Evolutionary conservation across 495 filamentous ascomycete genomes (phyloP).

Genomic region (Sabuloglossum arenarium): DNA sequence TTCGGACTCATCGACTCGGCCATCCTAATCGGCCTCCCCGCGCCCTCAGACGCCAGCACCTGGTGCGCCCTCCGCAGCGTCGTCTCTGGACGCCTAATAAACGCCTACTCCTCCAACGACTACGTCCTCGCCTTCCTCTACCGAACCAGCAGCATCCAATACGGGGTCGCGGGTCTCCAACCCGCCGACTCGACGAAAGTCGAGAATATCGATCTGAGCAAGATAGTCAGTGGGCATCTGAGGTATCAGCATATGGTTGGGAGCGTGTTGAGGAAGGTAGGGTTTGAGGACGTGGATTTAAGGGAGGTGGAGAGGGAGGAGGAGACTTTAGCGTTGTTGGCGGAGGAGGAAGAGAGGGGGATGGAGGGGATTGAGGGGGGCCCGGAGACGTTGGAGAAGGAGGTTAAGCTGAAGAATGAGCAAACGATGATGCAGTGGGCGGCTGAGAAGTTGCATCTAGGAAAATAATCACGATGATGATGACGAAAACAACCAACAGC

Average conservation of each 20-base stretch:
- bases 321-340: conserved; percentile 18
- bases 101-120: conserved; percentile 61
- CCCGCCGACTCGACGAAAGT: conserved; percentile 42
- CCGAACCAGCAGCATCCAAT: conserved; percentile 51
- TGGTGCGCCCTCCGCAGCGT: conserved; percentile 53
- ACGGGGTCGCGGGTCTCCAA: conserved; percentile 58
- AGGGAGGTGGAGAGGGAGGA: conserved; percentile 23
- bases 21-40: conserved; percentile 65
- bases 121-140: conserved; percentile 61
- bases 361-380: conserved; percentile 11
- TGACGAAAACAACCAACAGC: too few species aligned
- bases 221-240: conserved; percentile 50
- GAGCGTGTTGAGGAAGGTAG: conserved; percentile 43
- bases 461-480: too few species aligned
- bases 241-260: conserved; percentile 49
- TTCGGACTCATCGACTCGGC: conserved; percentile 78
- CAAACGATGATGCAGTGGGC: neutral
- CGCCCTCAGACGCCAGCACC: conserved; percentile 39
- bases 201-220: conserved; percentile 57
- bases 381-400: neutral
- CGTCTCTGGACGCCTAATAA: conserved; percentile 52
- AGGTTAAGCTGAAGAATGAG: conserved; percentile 4
- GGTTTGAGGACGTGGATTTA: conserved; percentile 34
- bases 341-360: conserved; percentile 20
- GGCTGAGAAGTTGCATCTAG: neutral